Evolutionary conservation across 1,284 basidiomycete species (phyloP), one percentile per base, ranked within the genome.

Genomic region (Trichosporon inkin): DNA sequence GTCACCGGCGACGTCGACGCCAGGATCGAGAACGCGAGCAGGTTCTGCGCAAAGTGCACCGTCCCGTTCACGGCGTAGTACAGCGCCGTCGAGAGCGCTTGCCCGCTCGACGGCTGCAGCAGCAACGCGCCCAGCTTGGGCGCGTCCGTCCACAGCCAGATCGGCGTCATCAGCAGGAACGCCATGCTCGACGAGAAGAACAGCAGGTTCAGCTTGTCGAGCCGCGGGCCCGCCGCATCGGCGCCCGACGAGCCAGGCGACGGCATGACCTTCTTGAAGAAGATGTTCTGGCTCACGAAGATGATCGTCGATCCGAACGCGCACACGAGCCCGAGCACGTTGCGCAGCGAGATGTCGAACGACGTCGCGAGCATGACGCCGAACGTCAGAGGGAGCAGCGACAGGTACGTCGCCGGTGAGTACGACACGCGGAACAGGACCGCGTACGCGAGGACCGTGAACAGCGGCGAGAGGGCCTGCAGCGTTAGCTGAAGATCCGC

Each of bases 311-410:
- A 95, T 38, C 92, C 92, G 71, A 97, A 92, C 3, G 93, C 92
- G 75, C 90, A 95, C 14, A 94, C 79, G 22, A 97, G 80, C 17
- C 93, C 93, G 51, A 88, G 79, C 6, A 85, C 79, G 76, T 94
- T 95, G 49, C 89, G 90, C 6, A 86, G 85, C 3, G 90, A 89
- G 58, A 94, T 81, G 78, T 96, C 92, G 71, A 92, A 93, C 13
- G 92, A 93, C 77, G 90, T 96, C 24, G 92, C 94, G 66, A 99
- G 83, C 92, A 99, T 98, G 74, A 99, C 96, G 52, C 96, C 95
- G 47, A 94, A 64, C 0, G 92, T 99, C 62, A 99, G 83, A 1
- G 95, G 95, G 7, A 97, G 80, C n/a, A 99, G 85, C 6, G 96
- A 95, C 36, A 93, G 66, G 78, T 99, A 99, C 1, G 95, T 99